Conservation (phyloP, 2,329 filamentous ascomycete genomes). For the Bipolaris sorokiniana region DNA sequence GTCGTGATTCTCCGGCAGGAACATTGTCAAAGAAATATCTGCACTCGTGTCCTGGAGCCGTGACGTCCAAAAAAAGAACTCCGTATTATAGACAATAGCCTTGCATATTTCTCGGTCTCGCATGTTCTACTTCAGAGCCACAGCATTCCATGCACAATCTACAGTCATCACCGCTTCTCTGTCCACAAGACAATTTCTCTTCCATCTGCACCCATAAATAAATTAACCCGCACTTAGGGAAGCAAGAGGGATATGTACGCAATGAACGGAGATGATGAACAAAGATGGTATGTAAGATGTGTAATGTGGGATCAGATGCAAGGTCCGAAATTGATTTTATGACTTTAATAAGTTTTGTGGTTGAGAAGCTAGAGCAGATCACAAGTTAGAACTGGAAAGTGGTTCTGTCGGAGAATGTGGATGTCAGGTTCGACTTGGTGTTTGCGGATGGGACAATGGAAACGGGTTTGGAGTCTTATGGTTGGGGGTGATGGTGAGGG, state of each 20-base stretch:
- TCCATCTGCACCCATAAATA: slow-evolving; percentile 61
- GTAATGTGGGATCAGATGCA: no score
- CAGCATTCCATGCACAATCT: slow-evolving; percentile 57
- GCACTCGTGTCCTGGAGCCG: background rate
- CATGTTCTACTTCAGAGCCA: slow-evolving; percentile 58
- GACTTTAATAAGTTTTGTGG: slow-evolving; percentile 41
- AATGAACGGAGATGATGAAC: slow-evolving; percentile 52
- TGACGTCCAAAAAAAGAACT: slow-evolving; percentile 36
- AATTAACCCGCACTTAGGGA: slow-evolving; percentile 60
- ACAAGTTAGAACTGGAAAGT: slow-evolving; percentile 38
- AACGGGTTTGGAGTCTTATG: slow-evolving; percentile 52
- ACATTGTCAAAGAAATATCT: background rate
- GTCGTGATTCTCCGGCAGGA: no score
- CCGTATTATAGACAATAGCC: slow-evolving; percentile 49
- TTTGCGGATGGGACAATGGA: slow-evolving; percentile 43
- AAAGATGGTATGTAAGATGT: no score
- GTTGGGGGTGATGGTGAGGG: slow-evolving; percentile 58
- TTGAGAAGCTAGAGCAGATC: slow-evolving; percentile 54
- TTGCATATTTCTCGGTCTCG: slow-evolving; percentile 58
- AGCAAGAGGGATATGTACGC: slow-evolving; percentile 57
- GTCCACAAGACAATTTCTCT: slow-evolving; percentile 42
- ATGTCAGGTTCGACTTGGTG: slow-evolving; percentile 29
- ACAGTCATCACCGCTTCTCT: slow-evolving; percentile 48
- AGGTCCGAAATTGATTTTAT: slow-evolving; percentile 59
- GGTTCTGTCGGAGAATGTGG: slow-evolving; percentile 33